A percentile compares a stretch with the other conserved stretches of the same genome.
Conservation (phyloP, 1,139 yeast species). For the Suhomyces panamericanus region DNA sequence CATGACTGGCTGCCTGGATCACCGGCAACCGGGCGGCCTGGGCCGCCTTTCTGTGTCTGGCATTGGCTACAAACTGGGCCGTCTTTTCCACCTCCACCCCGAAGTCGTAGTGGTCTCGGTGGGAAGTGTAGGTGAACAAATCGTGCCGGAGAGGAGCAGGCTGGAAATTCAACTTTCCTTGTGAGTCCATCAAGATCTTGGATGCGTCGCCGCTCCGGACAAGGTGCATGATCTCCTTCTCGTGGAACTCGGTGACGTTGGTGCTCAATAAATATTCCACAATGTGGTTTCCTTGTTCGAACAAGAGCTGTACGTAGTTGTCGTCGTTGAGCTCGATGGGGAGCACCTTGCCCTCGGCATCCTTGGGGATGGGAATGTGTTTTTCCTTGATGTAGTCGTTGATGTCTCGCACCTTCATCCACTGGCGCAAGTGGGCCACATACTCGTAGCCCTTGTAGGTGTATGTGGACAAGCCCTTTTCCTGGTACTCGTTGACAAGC, state of each 20-base stretch:
- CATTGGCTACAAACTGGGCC: neutral
- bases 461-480: conserved; percentile 17
- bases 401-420: conserved; percentile 28
- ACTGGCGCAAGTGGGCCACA: conserved; percentile 27
- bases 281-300: conserved; percentile 22
- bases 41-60: neutral
- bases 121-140: conserved; percentile 17
- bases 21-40: neutral
- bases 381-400: conserved; percentile 19
- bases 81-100: neutral
- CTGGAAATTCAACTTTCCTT: conserved; percentile 8
- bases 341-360: conserved; percentile 11
- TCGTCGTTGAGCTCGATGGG: conserved; percentile 29
- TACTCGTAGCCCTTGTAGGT: conserved; percentile 15
- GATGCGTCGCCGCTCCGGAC: conserved; percentile 21
- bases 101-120: conserved; percentile 5
- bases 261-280: conserved; percentile 33
- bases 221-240: conserved; percentile 25
- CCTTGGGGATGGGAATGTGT: conserved; percentile 3
- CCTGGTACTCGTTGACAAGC: conserved; percentile 33
- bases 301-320: conserved; percentile 30
- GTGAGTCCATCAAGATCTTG: conserved; percentile 17
- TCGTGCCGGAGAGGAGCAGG: conserved; percentile 30
- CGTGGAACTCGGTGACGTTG: conserved; percentile 35
- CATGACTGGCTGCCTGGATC: no score